Evolutionary conservation across 1,284 basidiomycete species (phyloP).

Genomic region (Sporisorium scitamineum): DNA sequence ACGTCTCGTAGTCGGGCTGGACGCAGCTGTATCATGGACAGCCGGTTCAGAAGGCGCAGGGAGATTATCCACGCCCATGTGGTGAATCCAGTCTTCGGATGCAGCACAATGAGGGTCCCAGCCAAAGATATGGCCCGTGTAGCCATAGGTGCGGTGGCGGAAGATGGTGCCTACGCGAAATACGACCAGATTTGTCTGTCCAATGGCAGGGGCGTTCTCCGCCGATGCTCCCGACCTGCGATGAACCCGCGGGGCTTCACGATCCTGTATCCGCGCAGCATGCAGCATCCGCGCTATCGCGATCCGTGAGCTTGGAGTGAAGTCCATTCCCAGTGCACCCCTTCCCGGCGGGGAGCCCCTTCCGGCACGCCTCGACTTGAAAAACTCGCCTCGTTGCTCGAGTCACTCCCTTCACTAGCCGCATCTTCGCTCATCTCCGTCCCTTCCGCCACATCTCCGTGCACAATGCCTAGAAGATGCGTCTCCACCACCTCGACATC

Average conservation of each 20-base stretch:
- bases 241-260: constrained; percentile 18
- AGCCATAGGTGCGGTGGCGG: constrained; percentile 53
- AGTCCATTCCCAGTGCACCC: constrained; percentile 1
- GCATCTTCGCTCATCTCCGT: constrained; percentile 5
- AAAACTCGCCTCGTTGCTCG: constrained; percentile 25
- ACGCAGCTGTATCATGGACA: neutral
- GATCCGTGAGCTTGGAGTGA: constrained; percentile 14
- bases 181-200: constrained; percentile 12
- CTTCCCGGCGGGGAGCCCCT: neutral
- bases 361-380: constrained; percentile 11
- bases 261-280: constrained; percentile 25
- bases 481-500: constrained; percentile 37
- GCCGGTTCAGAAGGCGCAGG: constrained; percentile 3
- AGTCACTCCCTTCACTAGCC: constrained; percentile 29
- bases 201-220: neutral
- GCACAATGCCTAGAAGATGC: constrained; percentile 27
- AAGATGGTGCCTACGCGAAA: constrained; percentile 53
- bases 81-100: constrained; percentile 51
- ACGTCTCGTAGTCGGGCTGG: neutral
- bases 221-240: neutral
- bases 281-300: constrained; percentile 31
- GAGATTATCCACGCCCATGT: constrained; percentile 55
- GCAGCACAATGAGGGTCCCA: constrained; percentile 52
- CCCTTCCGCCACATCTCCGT: neutral
- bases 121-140: constrained; percentile 36